Base-by-base conservation (phyloP, 768 basidiomycete species). In the Russula griseocarnosa region DNA sequence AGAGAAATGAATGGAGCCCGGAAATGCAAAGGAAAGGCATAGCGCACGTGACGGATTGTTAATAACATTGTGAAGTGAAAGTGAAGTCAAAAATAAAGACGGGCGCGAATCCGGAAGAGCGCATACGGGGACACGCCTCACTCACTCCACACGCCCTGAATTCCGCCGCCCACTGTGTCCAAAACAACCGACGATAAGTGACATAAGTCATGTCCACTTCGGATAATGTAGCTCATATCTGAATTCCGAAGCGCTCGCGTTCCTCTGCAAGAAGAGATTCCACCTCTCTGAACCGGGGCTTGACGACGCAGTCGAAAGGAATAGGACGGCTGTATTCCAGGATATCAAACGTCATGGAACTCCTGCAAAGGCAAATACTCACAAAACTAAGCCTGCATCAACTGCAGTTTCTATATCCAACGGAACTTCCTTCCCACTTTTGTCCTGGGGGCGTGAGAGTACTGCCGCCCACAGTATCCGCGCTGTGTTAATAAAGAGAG, bases 401-500 rank as follows among this genome's bases (percentile, higher is more conserved):
- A 62, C 28, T 22, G 26, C 16, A 6, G 42, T 46, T 1, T 52
- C 55, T 1, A 14, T 14, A 24, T 62, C 63, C 13, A 62, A 22
- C 5, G 46, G 46, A 1, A 67, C 38, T 16, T 58, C 51, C 30
- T 58, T 50, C 8, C 68, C 70, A 2, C 57, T 18, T 11, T 51
- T 52, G 30, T 68, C 68, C 13, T 34, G 38, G 3, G 36, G 28
- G 2, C 55, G 60, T 40, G 47, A 58, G 24, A 68, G 55, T 24
- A 67, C 57, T 20, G 61, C 32, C 9, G 69, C 62, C 63, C 67
- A 68, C 3, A 72, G 55, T 2, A 69, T 18, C 24, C 46, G 58
- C 11, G 69, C 67, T 16, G 66, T 60, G 28, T 53, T 42, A 18
- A 72, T 66, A 47, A 67, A 72, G 4, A 71, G 51, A 0, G 69